Percentiles rank a stretch among this genome's conserved stretches.
Evolutionary conservation across 2,329 filamentous ascomycete genomes (phyloP).

Genomic region (Aureobasidium sp.): DNA sequence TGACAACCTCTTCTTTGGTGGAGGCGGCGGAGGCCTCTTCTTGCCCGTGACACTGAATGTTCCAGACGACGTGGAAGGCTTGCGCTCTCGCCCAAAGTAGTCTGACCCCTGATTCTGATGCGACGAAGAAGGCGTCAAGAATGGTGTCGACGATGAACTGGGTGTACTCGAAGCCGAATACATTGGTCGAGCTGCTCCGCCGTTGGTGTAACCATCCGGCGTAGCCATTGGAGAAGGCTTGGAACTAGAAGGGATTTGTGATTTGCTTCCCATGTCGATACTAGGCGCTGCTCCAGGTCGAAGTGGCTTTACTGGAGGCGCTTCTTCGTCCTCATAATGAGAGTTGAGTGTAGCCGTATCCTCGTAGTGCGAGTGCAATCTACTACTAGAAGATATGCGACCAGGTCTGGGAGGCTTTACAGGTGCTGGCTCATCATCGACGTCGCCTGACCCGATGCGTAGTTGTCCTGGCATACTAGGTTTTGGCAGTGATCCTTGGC

Average conservation of each 20-base stretch:
- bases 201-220: neutral
- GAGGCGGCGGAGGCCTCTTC: slow-evolving; percentile 71
- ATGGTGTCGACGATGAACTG: slow-evolving; percentile 13
- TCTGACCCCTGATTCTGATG: slow-evolving; percentile 18
- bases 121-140: slow-evolving; percentile 8
- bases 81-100: slow-evolving; percentile 37
- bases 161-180: slow-evolving; percentile 12
- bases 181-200: slow-evolving; percentile 12
- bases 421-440: slow-evolving; percentile 26
- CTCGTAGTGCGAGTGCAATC: slow-evolving; percentile 1
- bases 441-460: slow-evolving; percentile 8
- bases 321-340: slow-evolving; percentile 24
- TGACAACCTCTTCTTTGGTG: slow-evolving; percentile 51
- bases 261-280: slow-evolving; percentile 14
- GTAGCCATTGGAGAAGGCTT: neutral
- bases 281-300: slow-evolving; percentile 23
- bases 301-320: slow-evolving; percentile 26
- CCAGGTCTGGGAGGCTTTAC: slow-evolving; percentile 27
- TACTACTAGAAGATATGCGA: slow-evolving; percentile 2
- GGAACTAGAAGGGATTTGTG: slow-evolving; percentile 13
- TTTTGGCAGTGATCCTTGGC: slow-evolving; percentile 14
- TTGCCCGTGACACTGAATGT: slow-evolving; percentile 41
- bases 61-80: slow-evolving; percentile 28
- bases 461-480: neutral
- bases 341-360: neutral